Conservation (phyloP, 2,329 filamentous ascomycete species). For the Sclerotinia glacialis region DNA sequence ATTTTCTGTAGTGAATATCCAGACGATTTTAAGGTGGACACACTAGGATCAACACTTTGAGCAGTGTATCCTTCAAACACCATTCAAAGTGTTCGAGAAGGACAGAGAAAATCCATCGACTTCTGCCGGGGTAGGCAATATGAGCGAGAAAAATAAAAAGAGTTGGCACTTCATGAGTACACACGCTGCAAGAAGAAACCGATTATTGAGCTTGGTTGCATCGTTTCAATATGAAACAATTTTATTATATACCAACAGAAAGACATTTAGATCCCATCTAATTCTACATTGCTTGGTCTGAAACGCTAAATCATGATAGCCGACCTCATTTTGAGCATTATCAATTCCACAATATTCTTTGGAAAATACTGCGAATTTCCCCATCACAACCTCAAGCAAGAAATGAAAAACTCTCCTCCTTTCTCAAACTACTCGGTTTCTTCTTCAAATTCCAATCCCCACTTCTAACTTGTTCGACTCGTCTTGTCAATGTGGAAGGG, state of each 20-base stretch:
- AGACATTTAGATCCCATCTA: background rate
- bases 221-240: background rate
- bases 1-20: background rate
- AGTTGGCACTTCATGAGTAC: background rate
- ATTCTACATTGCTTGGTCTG: background rate
- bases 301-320: background rate
- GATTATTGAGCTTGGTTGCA: background rate
- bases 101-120: background rate
- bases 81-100: background rate
- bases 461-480: slow-evolving; percentile 34
- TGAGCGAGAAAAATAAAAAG: background rate
- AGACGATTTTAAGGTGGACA: background rate
- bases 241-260: slow-evolving; percentile 8
- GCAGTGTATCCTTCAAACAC: no score
- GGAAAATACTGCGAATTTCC: background rate
- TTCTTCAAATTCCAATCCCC: slow-evolving; percentile 37
- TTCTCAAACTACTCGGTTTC: slow-evolving; percentile 36
- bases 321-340: background rate
- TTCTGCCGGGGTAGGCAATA: background rate
- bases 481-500: slow-evolving; percentile 35
- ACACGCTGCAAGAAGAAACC: background rate
- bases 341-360: background rate
- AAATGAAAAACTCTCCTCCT: slow-evolving; percentile 28
- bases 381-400: slow-evolving; percentile 2
- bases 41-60: background rate